Evolutionary conservation across 202 grass and related monocot species (phyloP).

Genomic region (Schoenoplectus tabernaemontani): DNA sequence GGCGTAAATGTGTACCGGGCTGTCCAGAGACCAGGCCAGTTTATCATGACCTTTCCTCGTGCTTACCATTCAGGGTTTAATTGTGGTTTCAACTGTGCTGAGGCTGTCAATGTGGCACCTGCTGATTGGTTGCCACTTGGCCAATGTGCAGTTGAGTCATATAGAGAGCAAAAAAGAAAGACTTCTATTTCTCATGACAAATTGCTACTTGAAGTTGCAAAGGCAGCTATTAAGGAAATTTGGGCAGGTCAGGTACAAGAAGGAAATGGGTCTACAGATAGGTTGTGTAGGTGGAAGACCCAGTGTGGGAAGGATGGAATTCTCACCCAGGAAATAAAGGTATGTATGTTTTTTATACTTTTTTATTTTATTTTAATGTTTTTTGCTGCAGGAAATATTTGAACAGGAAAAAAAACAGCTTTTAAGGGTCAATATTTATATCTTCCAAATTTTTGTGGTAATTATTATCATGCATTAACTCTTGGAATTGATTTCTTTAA

Average conservation of each 20-base stretch:
- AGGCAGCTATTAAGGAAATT: conserved; percentile 54
- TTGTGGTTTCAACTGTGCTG: conserved; percentile 96
- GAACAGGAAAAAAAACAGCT: neutral
- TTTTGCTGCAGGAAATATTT: neutral
- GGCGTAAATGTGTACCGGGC: conserved; percentile 71
- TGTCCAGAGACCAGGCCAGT: conserved; percentile 73
- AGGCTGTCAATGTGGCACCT: conserved; percentile 92
- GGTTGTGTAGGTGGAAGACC: conserved; percentile 34
- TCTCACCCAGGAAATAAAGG: conserved; percentile 64
- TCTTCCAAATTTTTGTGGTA: neutral
- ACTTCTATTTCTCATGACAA: conserved; percentile 93
- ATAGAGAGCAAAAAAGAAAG: conserved; percentile 76
- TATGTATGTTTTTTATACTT: conserved; percentile 25
- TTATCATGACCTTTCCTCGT: conserved; percentile 79
- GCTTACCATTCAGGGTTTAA: conserved; percentile 96
- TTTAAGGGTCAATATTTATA: neutral
- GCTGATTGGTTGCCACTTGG: conserved; percentile 87
- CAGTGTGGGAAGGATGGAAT: conserved; percentile 60
- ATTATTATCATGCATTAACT: neutral
- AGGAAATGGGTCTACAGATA: conserved; percentile 3
- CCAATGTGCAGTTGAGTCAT: conserved; percentile 71
- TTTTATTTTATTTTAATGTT: conserved; percentile 15
- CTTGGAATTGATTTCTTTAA: neutral
- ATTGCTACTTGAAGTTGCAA: conserved; percentile 52
- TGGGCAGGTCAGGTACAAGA: conserved; percentile 26